Evolutionary conservation across 345 rosid genomes (phyloP), one percentile per base, ranked within the genome.

Genomic region (Carallia brachiata): DNA sequence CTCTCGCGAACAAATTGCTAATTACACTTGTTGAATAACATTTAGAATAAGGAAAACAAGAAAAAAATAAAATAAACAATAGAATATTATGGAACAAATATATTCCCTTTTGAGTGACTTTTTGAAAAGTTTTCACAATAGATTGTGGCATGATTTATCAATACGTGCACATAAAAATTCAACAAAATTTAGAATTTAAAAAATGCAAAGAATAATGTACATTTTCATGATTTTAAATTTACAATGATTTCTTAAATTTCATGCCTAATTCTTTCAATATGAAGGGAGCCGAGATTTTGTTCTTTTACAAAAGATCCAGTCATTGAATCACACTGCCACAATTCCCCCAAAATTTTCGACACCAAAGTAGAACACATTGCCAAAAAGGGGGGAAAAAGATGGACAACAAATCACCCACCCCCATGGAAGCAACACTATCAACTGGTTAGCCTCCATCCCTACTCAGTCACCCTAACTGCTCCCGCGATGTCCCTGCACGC

Each of bases 381-480:
- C 75, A 77, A 69, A 44, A 75, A 56, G 63, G 65, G 67, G 60
- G 60, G 74, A 57, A 54, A 54, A 71, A 72, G 73, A 77, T 74
- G 75, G 80, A 68, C 68, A 73, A 55, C 67, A 77, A 65, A 74
- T 58, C 40, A 53, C 71, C 71, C 63, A 50, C 55, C 71, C 82
- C 65, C 40, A 62, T 36, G 80, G 78, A 60, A 82, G 76, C 72
- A 78, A 63, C 77, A 60, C 82, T 75, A 73, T 67, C 74, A 77
- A 76, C 66, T 68, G 31, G 80, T 75, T 68, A 68, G 77, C 82
- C 77, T 76, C 83, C 87, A 57, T 31, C 67, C 53, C 61, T 62
- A 36, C 70, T 65, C 31, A 52, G 69, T 74, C 73, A 73, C 68
- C 70, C 78, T 71, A 66, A 30, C 65, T 48, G 66, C 73, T 71